Base-by-base conservation (phyloP, 345 rosid genomes). In the Carallia pectinifolia region DNA sequence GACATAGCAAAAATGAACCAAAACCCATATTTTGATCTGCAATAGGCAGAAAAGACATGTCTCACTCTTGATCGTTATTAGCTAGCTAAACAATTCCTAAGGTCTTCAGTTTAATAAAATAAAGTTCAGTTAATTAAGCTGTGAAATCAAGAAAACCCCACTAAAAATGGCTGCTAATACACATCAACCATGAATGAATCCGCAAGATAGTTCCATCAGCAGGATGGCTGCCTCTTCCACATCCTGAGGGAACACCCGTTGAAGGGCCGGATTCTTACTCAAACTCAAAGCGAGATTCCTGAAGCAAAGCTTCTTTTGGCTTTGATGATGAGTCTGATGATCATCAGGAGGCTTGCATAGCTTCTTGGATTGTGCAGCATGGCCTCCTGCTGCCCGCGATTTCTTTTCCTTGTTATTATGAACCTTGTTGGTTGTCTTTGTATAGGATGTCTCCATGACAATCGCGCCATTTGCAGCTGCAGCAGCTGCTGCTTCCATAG, bases 181-280 rank as follows among this genome's bases (percentile, higher is more conserved):
- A 12, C 50, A 6, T 78, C 58, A 84, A 58, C 48, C 39, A 13
- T 79, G 80, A 68, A 72, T 58, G 67, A 83, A 72, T 67, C 87
- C 87, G 61, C 86, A 81, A 33, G 91, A 87, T 54, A 87, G 66
- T 61, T 81, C 85, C 89, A 87, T 87, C 6, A 87, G 82, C 59
- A 83, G 76, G 55, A 85, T 75, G 2, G 91, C 91, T 53, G 91
- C 89, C 66, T 87, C 86, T 71, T 83, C 84, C 66, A 76, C 89
- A 58, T 87, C 88, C 40, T 48, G 81, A 4, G 91, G 77, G 65
- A 87, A 75, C 62, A 80, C 85, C 56, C 70, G 75, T 65, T 74
- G 73, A 55, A 74, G 62, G 39, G 69, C 78, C 17, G 87, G 80
- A 15, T 44, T 44, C 50, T 77, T 69, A 60, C 81, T 79, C 81